These are phyloP conservation scores for Licmophora abbreviata DNA, from an alignment of 108 stramenopile species.

Conservation along the genomic window DNA sequence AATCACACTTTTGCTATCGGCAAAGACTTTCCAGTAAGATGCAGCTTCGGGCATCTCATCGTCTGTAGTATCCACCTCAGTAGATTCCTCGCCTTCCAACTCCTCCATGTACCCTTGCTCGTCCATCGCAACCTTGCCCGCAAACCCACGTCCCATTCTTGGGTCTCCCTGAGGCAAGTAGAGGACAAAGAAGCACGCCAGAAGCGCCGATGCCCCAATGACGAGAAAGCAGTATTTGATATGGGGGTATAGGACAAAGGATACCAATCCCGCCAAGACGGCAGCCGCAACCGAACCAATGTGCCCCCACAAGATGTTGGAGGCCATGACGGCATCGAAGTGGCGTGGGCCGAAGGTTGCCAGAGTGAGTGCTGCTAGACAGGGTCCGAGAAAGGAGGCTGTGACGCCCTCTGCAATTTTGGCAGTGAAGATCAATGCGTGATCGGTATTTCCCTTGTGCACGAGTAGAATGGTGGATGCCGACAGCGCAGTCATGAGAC, in stretches of 20 bases:
- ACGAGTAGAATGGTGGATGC: conserved; percentile 79
- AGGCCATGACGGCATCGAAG: conserved; percentile 82
- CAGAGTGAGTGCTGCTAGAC: conserved; percentile 69
- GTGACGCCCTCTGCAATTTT: conserved; percentile 79
- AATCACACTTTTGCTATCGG: conserved; percentile 52
- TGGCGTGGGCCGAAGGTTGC: conserved; percentile 72
- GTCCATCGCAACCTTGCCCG: conserved; percentile 38
- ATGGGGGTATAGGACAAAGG: conserved; percentile 60
- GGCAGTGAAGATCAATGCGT: conserved; percentile 56
- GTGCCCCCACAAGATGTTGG: conserved; percentile 80
- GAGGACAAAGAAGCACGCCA: conserved; percentile 57
- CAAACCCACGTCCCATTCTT: conserved; percentile 67
- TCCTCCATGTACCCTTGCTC: conserved; percentile 36
- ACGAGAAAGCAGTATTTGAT: conserved; percentile 83
- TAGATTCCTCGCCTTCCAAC: conserved; percentile 1
- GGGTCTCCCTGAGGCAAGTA: conserved; percentile 72
- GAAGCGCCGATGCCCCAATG: conserved; percentile 58
- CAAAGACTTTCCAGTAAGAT: conserved; percentile 62
- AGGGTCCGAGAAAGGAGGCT: conserved; percentile 79
- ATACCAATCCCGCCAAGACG: conserved; percentile 60
- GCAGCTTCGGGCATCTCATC: conserved; percentile 22
- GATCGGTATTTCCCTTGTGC: conserved; percentile 54
- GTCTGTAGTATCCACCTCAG: conserved; percentile 2
- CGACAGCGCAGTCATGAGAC: conserved; percentile 64
- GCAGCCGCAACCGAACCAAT: conserved; percentile 65